These are phyloP conservation scores for Canariomyces notabilis DNA, from an alignment of 2,329 filamentous ascomycete genomes.

Conservation along the genomic window DNA sequence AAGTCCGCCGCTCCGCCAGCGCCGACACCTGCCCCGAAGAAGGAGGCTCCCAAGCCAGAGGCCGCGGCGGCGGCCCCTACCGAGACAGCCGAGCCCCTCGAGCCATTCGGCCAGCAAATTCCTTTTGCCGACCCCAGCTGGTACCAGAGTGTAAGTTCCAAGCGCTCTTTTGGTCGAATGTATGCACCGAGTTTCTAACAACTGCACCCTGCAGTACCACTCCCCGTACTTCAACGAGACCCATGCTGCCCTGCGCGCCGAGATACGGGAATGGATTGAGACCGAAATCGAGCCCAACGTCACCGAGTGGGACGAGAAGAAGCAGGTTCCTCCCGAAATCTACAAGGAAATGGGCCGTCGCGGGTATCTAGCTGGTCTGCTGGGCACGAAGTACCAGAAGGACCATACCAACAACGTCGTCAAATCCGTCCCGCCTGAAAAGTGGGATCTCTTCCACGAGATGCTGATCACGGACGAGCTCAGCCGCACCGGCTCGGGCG, in stretches of 20 bases:
- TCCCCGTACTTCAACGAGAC: constrained; percentile 95
- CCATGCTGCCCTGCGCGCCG: constrained; percentile 83
- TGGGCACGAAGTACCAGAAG: constrained; percentile 77
- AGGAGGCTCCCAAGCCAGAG: constrained; percentile 35
- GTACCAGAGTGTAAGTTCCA: constrained; percentile 76
- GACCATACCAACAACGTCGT: constrained; percentile 68
- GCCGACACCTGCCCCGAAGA: constrained; percentile 43
- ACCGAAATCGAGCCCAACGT: constrained; percentile 85
- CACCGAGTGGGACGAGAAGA: constrained; percentile 94
- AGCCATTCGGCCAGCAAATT: constrained; percentile 79
- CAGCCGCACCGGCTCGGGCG: constrained; percentile 80
- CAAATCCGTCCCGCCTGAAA: constrained; percentile 73
- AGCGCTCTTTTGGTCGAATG: background rate
- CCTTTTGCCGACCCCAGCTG: constrained; percentile 90
- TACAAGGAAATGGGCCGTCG: constrained; percentile 94
- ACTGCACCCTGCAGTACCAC: constrained; percentile 63
- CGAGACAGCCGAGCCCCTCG: constrained; percentile 66
- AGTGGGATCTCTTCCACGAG: constrained; percentile 99
- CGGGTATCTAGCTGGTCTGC: constrained; percentile 86
- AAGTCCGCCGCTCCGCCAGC: constrained; percentile 54
- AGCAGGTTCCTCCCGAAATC: constrained; percentile 78
- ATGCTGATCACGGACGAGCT: constrained; percentile 92
- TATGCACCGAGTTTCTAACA: constrained; percentile 2
- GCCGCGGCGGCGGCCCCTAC: constrained; percentile 32
- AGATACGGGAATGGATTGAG: constrained; percentile 90